Conservation (phyloP, 441 rosid species). For the Gossypium laxum region DNA sequence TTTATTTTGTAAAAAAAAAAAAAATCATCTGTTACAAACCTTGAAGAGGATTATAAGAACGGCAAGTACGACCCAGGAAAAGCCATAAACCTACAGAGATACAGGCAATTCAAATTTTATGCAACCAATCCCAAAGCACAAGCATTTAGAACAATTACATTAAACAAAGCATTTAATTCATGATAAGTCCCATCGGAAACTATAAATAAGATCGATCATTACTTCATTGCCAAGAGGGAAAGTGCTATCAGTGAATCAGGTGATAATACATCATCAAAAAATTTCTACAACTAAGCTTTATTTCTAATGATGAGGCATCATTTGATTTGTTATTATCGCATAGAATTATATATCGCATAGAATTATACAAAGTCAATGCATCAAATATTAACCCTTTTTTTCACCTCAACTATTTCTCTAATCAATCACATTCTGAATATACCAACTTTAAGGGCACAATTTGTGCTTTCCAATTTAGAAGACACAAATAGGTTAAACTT, state of each 20-base stretch:
- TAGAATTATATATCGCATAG: too few species aligned
- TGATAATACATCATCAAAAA: too few species aligned
- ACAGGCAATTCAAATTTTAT: constrained; percentile 1
- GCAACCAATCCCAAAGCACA: not conserved
- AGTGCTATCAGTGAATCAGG: too few species aligned
- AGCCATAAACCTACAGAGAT: constrained; percentile 61
- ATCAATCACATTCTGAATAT: not conserved
- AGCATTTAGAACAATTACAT: not conserved
- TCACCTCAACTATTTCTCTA: not conserved
- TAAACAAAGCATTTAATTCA: not conserved
- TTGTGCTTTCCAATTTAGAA: not conserved
- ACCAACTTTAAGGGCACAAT: not conserved
- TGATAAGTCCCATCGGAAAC: not conserved
- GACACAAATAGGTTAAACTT: not conserved
- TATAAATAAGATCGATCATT: not conserved
- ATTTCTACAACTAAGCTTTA: too few species aligned
- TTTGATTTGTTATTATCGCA: too few species aligned
- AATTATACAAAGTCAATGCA: too few species aligned
- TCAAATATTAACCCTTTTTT: not conserved
- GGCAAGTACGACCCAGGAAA: constrained; percentile 79
- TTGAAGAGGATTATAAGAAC: constrained; percentile 66
- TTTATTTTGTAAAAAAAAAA: not conserved
- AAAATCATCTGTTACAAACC: constrained; percentile 28
- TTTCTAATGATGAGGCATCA: too few species aligned
- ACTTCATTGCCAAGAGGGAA: not conserved